Evolutionary conservation across 1,284 basidiomycete genomes (phyloP).

Genomic region (Athelia sp.): DNA sequence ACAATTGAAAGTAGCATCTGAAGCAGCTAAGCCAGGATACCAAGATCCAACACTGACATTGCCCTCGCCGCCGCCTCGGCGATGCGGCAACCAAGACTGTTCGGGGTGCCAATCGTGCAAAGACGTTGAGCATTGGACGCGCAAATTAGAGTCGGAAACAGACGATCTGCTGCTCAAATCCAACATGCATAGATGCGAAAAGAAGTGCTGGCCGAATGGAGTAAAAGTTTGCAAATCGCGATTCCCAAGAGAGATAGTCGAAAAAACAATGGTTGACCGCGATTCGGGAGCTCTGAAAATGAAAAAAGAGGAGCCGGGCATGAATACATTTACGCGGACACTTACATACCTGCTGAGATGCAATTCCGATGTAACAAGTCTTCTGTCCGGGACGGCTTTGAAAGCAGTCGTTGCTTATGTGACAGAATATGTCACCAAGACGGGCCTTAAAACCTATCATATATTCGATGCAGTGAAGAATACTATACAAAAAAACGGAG

Average conservation of each 20-base stretch:
- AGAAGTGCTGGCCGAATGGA: slow-evolving; percentile 8
- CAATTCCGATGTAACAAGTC: slow-evolving; percentile 31
- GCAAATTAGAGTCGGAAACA: slow-evolving; percentile 7
- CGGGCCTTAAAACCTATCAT: slow-evolving; percentile 25
- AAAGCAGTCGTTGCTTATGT: slow-evolving; percentile 32
- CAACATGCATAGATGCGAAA: slow-evolving; percentile 2
- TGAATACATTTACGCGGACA: slow-evolving; percentile 25
- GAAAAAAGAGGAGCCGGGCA: slow-evolving; percentile 25
- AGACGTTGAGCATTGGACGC: too few species aligned
- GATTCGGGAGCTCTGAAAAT: slow-evolving; percentile 23
- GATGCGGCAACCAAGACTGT: too few species aligned
- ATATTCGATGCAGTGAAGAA: slow-evolving; percentile 26
- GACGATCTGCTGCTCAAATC: too few species aligned
- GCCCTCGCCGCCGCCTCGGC: too few species aligned
- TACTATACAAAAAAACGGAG: slow-evolving; percentile 19
- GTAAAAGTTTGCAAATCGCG: slow-evolving; percentile 19
- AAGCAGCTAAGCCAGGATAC: background rate
- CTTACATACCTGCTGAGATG: slow-evolving; percentile 27
- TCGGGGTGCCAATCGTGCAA: too few species aligned
- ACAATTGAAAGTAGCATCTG: background rate
- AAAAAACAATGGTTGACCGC: slow-evolving; percentile 15
- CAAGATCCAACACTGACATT: too few species aligned
- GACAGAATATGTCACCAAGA: slow-evolving; percentile 35
- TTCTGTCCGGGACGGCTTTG: slow-evolving; percentile 30
- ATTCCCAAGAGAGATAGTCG: slow-evolving; percentile 18